phyloP scores from a whole-genome alignment of 805 yeast genomes.

The Yarrowia osloensis region DNA sequence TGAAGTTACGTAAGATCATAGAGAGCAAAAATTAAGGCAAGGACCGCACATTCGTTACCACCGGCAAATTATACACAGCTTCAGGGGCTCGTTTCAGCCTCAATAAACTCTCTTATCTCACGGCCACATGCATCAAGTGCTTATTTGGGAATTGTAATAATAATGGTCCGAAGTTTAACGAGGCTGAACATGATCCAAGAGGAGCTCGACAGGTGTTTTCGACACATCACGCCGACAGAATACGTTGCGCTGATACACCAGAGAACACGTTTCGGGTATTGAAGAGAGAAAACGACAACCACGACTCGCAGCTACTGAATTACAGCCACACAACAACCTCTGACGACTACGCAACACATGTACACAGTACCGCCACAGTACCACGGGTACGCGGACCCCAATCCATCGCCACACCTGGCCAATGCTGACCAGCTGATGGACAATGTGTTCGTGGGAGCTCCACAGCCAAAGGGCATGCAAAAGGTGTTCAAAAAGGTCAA shows the following conservation, averaged over 20 bases:
- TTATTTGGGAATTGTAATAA: conserved; percentile 13
- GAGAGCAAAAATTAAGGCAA: too few relatives aligned
- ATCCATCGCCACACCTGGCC: conserved; percentile 24
- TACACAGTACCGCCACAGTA: conserved; percentile 25
- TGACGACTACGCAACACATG: background rate
- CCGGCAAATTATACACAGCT: background rate
- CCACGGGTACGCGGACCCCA: conserved; percentile 24
- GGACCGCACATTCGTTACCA: too few relatives aligned
- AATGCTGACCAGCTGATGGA: conserved; percentile 14
- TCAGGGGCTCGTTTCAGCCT: too few relatives aligned
- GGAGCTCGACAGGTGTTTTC: background rate
- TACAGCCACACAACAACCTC: background rate
- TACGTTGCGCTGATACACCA: background rate
- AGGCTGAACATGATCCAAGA: conserved; percentile 2
- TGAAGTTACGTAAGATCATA: too few relatives aligned
- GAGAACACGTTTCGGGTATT: background rate
- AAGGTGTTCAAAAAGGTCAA: conserved; percentile 15
- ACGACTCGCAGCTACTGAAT: background rate
- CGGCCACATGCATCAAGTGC: conserved; percentile 13
- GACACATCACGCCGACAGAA: background rate
- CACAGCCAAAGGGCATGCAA: conserved; percentile 25
- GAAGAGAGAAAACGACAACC: background rate
- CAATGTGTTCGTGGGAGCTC: conserved; percentile 25
- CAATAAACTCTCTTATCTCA: conserved; percentile 24
- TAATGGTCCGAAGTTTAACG: conserved; percentile 6